These are phyloP conservation scores for Aspergillus pseudoviridinutans DNA, from an alignment of 2,329 filamentous ascomycete genomes.

Conservation along the genomic window DNA sequence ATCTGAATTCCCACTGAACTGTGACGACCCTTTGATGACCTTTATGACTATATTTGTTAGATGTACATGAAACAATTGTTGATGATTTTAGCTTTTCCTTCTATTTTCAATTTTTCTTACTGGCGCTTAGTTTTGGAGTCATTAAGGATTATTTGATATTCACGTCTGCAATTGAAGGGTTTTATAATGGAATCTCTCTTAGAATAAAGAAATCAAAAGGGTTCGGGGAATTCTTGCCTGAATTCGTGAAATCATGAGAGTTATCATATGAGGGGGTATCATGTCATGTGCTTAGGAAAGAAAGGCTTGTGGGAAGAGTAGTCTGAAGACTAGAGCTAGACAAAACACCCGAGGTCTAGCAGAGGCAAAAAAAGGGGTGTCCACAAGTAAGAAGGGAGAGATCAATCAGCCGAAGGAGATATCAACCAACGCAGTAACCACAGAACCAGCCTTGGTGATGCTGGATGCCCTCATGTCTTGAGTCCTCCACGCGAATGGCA, in stretches of 20 bases:
- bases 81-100: conserved; percentile 26
- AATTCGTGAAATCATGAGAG: background rate
- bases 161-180: background rate
- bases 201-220: background rate
- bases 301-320: background rate
- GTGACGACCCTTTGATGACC: conserved; percentile 33
- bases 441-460: background rate
- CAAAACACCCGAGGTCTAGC: background rate
- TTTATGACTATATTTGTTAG: conserved; percentile 36
- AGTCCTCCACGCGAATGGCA: background rate
- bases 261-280: conserved; percentile 19
- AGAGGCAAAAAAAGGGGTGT: background rate
- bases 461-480: background rate
- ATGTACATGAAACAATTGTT: conserved; percentile 38
- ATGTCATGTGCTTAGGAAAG: conserved; percentile 2
- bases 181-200: background rate
- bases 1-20: conserved; percentile 24
- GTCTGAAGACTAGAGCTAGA: background rate
- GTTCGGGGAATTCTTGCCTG: background rate
- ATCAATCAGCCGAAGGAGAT: background rate
- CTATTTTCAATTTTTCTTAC: conserved; percentile 16
- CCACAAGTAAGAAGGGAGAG: background rate
- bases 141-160: conserved; percentile 3
- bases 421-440: background rate
- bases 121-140: conserved; percentile 15